Base-by-base conservation (phyloP, 441 rosid species). In the Monsonia emarginata region DNA sequence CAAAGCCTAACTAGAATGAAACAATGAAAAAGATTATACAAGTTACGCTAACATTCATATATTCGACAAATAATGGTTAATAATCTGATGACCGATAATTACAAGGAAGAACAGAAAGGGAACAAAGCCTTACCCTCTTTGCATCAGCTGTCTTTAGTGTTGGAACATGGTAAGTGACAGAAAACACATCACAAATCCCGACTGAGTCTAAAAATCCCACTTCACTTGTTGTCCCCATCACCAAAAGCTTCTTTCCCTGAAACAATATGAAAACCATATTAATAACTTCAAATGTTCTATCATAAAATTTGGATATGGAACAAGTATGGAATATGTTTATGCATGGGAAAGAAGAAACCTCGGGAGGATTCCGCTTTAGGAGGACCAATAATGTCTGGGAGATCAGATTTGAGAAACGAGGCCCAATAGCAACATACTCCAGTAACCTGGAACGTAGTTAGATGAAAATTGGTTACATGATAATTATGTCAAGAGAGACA, bases 191-290 rank as follows among this genome's bases (percentile, higher is more conserved):
- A 54, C 88, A 82, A 60, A 90, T 34, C 28, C 93, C 95, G 65
- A 90, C 68, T 13, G 96, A 86, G 61, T 89, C 97, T 72, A 94
- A 79, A 82, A 94, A 90, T 67, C 75, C 76, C 36, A 88, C 78
- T 77, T 90, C 90, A 78, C 97, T 94, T n/a, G 98, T 90, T 66
- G 98, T 94, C 65, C 98, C 97, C 9, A 94, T 76, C 68, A 94
- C 98, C 25, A 94, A 71, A 76, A 90, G 96, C 34, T 88, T 92
- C 70, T 89, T 93, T 25, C 96, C 97, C 96, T 93, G 83, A 71
- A 28, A 64, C 56, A 44, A 69, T 63, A 64, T 30, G 69, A 13
- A 68, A 65, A 60, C 46, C 13, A n/a, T 1, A 30, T 66, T 18
- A 27, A 34, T 18, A 42, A 30, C 31, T 21, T 30, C 21, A 68